Conservation (phyloP, 169 alveolate species). For the Haemoproteus tartakovskyi region DNA sequence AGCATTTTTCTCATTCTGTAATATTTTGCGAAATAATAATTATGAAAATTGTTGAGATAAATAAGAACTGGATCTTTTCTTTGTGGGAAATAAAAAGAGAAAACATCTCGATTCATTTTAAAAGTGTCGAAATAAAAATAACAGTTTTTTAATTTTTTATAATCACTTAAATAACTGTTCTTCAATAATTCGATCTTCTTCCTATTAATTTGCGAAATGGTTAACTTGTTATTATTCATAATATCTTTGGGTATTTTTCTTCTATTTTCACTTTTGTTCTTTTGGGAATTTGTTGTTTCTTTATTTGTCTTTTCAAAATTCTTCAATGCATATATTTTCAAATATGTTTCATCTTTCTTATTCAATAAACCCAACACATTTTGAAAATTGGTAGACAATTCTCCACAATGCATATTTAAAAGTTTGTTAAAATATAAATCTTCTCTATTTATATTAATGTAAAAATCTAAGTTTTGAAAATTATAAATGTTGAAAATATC, state of each 20-base stretch:
- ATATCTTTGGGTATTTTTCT: too few relatives aligned
- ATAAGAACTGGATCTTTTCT: conserved; percentile 53
- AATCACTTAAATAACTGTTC: conserved; percentile 54
- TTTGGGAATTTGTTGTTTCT: too few relatives aligned
- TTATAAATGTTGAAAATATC: conserved; percentile 15
- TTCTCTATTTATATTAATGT: conserved; percentile 49
- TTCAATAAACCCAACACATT: conserved; percentile 17
- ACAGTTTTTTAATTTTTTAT: conserved; percentile 54
- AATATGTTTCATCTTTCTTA: not conserved
- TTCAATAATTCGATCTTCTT: too few relatives aligned
- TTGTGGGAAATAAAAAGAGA: conserved; percentile 52
- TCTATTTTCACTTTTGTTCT: too few relatives aligned
- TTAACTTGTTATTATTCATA: too few relatives aligned
- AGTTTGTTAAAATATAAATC: conserved; percentile 46
- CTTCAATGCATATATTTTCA: too few relatives aligned
- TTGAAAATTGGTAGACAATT: conserved; percentile 19
- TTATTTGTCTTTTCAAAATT: too few relatives aligned
- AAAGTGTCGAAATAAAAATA: conserved; percentile 52
- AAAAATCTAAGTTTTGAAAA: conserved; percentile 11
- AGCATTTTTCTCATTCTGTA: conserved; percentile 42
- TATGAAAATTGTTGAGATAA: conserved; percentile 49
- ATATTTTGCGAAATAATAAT: conserved; percentile 53
- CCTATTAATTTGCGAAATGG: too few relatives aligned
- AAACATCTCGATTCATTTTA: conserved; percentile 50
- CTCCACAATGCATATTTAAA: conserved; percentile 1